Conservation (phyloP, 345 rosid genomes). For the Linum tenue region DNA sequence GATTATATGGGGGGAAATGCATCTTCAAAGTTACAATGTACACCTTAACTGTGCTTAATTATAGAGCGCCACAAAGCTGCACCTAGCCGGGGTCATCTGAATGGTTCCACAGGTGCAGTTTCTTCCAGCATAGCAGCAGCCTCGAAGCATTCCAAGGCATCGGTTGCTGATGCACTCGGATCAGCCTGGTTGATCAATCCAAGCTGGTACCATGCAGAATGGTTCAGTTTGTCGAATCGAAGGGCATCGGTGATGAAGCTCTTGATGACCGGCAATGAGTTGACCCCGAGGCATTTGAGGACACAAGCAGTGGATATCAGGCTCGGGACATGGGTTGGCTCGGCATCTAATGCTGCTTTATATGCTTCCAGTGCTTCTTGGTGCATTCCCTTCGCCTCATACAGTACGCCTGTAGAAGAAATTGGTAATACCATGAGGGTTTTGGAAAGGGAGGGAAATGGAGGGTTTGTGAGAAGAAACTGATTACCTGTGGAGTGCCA, state of each 20-base stretch:
- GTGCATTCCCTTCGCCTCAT: conserved; percentile 6
- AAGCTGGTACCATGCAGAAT: conserved; percentile 9
- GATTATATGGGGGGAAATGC: no score
- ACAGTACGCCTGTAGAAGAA: neutral
- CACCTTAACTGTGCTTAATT: neutral
- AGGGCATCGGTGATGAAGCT: conserved; percentile 9
- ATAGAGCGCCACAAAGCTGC: neutral
- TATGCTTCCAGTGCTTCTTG: conserved; percentile 7
- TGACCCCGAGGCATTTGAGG: neutral
- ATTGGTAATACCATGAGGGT: no score
- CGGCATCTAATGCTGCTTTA: conserved; percentile 11
- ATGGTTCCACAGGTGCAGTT: conserved; percentile 4
- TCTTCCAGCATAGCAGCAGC: conserved; percentile 9
- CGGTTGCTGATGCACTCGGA: neutral
- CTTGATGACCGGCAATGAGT: neutral
- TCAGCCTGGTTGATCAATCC: conserved; percentile 4
- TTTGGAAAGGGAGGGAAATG: neutral
- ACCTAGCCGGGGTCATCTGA: neutral
- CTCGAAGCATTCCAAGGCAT: conserved; percentile 9
- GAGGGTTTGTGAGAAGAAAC: neutral
- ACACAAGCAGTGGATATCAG: conserved; percentile 7
- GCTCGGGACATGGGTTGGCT: conserved; percentile 9
- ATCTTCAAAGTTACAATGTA: neutral
- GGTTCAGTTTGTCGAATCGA: conserved; percentile 6
- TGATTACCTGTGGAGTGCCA: conserved; percentile 10